Evolutionary conservation across 352 stramenopile species (phyloP), one percentile per base, ranked within the genome.

Genomic region (Phytophthora citricola): DNA sequence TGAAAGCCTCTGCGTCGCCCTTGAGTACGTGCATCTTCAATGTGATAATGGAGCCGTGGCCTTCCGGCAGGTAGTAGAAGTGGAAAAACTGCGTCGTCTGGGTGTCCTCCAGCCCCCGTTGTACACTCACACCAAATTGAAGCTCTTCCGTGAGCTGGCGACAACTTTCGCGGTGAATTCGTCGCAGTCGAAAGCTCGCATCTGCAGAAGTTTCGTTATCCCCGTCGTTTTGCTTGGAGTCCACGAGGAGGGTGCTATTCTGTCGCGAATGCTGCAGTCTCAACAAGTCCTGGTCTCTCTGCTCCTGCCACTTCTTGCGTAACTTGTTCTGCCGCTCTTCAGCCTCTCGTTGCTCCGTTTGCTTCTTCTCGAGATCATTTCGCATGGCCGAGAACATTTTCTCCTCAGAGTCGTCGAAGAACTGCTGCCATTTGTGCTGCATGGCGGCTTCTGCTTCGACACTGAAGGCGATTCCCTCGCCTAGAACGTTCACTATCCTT

Each of bases 251-350:
- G 2, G n/a, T 36, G 17, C 34, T 82, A 4, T 65, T 53, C 8
- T 59, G 36, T 45, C 61, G 51, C 7, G 74, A 75, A 15, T 72
- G 29, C 69, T 78, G 72, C 41, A 88, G 36, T n/a, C 75, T 75
- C 46, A 69, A 47, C 5, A 71, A 69, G 41, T 90, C 83, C 32
- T 81, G 69, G 1, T 73, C 59, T 57, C 86, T 74, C 43, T 93
- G 73, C 9, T 91, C 75, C 38, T 83, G 69, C n/a, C 81, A 78
- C 39, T 91, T 90, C 34, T 88, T 84, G 44, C 83, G 80, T 17
- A 92, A 53, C 14, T 71, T 70, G 9, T 60, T 79, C 36, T 92
- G 82, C 10, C 73, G 36, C 17, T 90, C 80, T 34, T 91, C 78
- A 22, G 77, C 57, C 6, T 70, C 41, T 0, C 71, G 74, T 24